These are phyloP conservation scores for Populus pruinosa DNA, from an alignment of 345 rosid genomes.

Conservation along the genomic window DNA sequence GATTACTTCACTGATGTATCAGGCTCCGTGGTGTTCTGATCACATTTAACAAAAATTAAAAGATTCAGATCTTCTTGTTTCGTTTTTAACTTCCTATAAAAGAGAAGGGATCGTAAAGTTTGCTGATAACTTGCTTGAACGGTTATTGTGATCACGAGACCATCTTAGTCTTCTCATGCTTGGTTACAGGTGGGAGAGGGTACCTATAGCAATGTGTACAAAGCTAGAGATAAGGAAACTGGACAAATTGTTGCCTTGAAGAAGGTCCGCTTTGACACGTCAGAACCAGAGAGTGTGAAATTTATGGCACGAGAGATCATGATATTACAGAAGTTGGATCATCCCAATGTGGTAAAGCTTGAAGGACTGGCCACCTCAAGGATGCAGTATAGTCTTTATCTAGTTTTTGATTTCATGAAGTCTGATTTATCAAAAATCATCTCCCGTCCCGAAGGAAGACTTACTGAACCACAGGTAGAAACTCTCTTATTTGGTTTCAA, in stretches of 20 bases:
- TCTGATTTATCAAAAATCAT: constrained; percentile 53
- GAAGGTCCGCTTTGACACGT: constrained; percentile 67
- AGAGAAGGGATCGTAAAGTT: too few relatives aligned
- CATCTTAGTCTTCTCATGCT: not conserved
- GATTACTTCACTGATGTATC: too few relatives aligned
- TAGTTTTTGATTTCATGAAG: constrained; percentile 64
- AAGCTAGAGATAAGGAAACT: constrained; percentile 62
- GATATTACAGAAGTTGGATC: constrained; percentile 60
- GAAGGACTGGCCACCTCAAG: constrained; percentile 72
- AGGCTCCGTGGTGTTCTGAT: too few relatives aligned
- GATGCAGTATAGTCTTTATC: constrained; percentile 65
- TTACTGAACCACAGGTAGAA: constrained; percentile 62
- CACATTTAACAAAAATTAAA: too few relatives aligned
- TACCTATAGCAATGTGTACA: constrained; percentile 76
- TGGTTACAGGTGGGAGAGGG: constrained; percentile 52
- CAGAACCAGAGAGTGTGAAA: constrained; percentile 72
- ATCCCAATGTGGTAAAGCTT: constrained; percentile 69
- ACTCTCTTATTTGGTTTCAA: not conserved
- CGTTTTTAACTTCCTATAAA: too few relatives aligned
- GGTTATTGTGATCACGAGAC: not conserved
- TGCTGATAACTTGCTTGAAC: too few relatives aligned
- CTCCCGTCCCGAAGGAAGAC: constrained; percentile 36
- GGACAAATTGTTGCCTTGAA: constrained; percentile 75
- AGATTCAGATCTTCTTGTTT: too few relatives aligned
- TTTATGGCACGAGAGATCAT: constrained; percentile 73